A percentile compares a stretch with the other conserved stretches of the same genome.
Evolutionary conservation across 2,329 filamentous ascomycete species (phyloP).

Genomic region (Beauveria rudraprayagi): DNA sequence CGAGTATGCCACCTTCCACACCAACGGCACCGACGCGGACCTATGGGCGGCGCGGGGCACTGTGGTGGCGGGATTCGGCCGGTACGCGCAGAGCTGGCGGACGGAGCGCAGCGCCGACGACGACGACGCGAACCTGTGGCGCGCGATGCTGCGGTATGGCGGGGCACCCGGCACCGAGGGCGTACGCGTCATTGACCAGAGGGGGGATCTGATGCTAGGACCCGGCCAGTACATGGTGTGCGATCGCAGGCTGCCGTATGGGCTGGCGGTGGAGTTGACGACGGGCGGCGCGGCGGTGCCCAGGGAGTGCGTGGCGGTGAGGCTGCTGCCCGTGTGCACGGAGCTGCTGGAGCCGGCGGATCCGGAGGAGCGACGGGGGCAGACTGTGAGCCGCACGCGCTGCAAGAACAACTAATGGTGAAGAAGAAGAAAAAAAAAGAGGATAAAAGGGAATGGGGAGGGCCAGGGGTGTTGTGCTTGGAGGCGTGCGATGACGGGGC

Average conservation of each 20-base stretch:
- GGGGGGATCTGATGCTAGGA: background rate
- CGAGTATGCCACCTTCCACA: background rate
- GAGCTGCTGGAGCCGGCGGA: background rate
- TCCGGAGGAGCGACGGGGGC: background rate
- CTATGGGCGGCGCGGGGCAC: background rate
- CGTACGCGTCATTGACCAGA: background rate
- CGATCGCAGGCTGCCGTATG: background rate
- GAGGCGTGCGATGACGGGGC: background rate
- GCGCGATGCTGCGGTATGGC: background rate
- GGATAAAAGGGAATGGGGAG: too few relatives aligned
- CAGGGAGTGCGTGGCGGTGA: background rate
- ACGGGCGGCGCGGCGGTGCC: background rate
- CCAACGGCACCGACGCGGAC: conserved; percentile 4
- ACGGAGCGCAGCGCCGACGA: background rate
- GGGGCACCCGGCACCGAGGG: background rate
- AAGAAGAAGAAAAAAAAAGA: background rate
- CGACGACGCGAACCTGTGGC: background rate
- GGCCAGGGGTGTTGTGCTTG: background rate
- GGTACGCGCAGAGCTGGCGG: background rate
- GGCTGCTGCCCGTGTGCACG: conserved; percentile 2
- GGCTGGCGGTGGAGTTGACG: conserved; percentile 2
- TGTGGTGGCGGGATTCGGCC: background rate
- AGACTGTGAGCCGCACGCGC: background rate
- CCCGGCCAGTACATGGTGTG: conserved; percentile 7
- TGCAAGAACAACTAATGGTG: background rate